Evolutionary conservation across 2,329 filamentous ascomycete genomes (phyloP).

Genomic region (Plenodomus lindquistii): DNA sequence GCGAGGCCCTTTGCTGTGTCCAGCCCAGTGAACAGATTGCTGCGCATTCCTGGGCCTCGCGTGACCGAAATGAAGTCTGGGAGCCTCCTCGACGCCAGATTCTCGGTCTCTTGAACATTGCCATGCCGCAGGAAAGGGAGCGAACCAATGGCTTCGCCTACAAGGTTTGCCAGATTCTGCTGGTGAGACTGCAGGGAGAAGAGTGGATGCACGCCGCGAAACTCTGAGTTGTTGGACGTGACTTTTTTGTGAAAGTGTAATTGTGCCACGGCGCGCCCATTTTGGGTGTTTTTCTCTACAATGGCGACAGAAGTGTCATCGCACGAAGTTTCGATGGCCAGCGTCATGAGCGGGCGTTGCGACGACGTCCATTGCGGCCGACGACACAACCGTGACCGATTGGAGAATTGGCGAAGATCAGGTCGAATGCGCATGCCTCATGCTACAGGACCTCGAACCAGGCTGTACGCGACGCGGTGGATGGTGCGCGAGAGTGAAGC

Average conservation of each 20-base stretch:
- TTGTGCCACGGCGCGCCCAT: constrained; percentile 47
- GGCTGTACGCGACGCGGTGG: background rate
- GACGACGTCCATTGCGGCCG: constrained; percentile 6
- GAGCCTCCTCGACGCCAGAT: constrained; percentile 36
- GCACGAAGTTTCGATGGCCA: constrained; percentile 84
- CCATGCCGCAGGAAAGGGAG: constrained; percentile 50
- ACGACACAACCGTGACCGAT: constrained; percentile 3
- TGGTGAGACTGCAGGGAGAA: constrained; percentile 77
- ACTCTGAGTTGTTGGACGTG: constrained; percentile 76
- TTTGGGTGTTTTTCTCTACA: constrained; percentile 59
- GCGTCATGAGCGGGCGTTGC: constrained; percentile 46
- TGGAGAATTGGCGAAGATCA: constrained; percentile 7
- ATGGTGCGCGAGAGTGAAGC: background rate
- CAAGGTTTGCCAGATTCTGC: constrained; percentile 67
- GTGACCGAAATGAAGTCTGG: constrained; percentile 90
- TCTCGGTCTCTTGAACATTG: background rate
- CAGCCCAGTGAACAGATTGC: constrained; percentile 76
- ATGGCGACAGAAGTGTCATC: constrained; percentile 92
- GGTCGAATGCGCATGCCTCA: constrained; percentile 26
- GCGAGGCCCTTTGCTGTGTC: constrained; percentile 86
- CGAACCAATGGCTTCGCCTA: constrained; percentile 64
- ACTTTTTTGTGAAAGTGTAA: constrained; percentile 81
- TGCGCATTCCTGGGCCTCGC: constrained; percentile 84
- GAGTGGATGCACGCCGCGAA: constrained; percentile 78
- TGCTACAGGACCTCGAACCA: background rate